Conservation (phyloP, 306 rosid genomes). For the Dryas alaskensis region DNA sequence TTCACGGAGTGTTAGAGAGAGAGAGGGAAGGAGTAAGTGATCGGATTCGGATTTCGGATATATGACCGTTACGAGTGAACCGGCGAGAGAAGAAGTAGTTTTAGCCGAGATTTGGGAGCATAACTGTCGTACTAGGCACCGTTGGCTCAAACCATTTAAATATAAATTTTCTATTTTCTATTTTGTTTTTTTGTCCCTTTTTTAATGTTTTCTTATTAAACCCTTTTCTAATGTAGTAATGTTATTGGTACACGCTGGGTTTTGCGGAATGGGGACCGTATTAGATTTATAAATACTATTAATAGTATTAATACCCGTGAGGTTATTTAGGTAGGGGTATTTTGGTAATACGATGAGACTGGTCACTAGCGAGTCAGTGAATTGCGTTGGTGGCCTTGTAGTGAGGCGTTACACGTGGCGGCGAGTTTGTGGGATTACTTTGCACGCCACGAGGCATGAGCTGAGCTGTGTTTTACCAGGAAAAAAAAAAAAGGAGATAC, state of each 20-base stretch:
- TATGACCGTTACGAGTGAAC: slow-evolving; percentile 25
- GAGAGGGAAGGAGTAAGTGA: slow-evolving; percentile 14
- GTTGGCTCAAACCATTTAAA: background rate
- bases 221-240: background rate
- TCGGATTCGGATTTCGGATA: slow-evolving; percentile 8
- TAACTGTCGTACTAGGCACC: slow-evolving; percentile 49
- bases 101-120: slow-evolving; percentile 44
- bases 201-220: background rate
- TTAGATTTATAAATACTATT: background rate
- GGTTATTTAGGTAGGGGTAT: slow-evolving; percentile 10
- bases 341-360: background rate
- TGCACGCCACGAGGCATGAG: slow-evolving; percentile 6
- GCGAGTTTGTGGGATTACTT: slow-evolving; percentile 7
- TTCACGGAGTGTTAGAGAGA: background rate
- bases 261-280: background rate
- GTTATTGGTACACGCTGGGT: slow-evolving; percentile 27
- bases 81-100: slow-evolving; percentile 26
- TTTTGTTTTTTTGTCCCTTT: background rate
- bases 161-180: background rate
- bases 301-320: too few relatives aligned
- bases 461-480: background rate
- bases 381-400: too few relatives aligned
- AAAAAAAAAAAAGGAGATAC: background rate
- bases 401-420: slow-evolving; percentile 9
- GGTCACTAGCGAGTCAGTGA: too few relatives aligned